Base-by-base conservation (phyloP, 2,329 filamentous ascomycete species). In the Aureobasidium subglaciale region DNA sequence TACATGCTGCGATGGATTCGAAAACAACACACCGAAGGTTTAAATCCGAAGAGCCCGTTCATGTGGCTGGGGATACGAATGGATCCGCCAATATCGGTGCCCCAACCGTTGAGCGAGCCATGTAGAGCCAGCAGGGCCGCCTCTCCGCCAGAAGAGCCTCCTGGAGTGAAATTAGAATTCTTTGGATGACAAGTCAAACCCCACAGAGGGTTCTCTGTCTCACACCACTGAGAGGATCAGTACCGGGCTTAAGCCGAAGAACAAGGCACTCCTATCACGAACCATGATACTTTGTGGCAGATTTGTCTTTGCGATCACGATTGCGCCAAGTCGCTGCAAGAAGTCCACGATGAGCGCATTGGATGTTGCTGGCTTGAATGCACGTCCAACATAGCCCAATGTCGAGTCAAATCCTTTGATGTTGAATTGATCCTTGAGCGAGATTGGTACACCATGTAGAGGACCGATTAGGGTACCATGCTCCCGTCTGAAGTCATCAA, bases 401-500 rank as follows among this genome's bases (percentile, higher is more conserved):
- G 78, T 79, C 0, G 73, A 75, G 57, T 82, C 77, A 15, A 72
- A 62, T 1, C 75, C 78, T 49, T 73, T 73, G 35, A 83, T 67
- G 30, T 82, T 72, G 62, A 82, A 82, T 42, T 82, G 79, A 25
- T 82, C 80, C 59, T 83, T 83, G 4, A 79, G 60, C 0, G 73
- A 75, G 42, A 77, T 68, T 1, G 70, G 68, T 13, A 75, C 59
- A 41, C 65, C 77, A 58, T 64, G 59, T 4, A 64, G 69, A 24
- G 66, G 65, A 13, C 66, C 65, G 11, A 63, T 22, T 0, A 61
- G 58, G 27, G 72, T 69, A 9, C 78, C 75, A 1, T 75, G 77
- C 29, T 62, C 62, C n/a, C 69, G 67, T 1, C 81, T 60, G 57
- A 81, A 68, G n/a, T 71, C 70, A 62, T 86, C 83, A 1, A 78